Conservation (phyloP, 1,284 basidiomycete genomes). For the Moniliella sp. region DNA sequence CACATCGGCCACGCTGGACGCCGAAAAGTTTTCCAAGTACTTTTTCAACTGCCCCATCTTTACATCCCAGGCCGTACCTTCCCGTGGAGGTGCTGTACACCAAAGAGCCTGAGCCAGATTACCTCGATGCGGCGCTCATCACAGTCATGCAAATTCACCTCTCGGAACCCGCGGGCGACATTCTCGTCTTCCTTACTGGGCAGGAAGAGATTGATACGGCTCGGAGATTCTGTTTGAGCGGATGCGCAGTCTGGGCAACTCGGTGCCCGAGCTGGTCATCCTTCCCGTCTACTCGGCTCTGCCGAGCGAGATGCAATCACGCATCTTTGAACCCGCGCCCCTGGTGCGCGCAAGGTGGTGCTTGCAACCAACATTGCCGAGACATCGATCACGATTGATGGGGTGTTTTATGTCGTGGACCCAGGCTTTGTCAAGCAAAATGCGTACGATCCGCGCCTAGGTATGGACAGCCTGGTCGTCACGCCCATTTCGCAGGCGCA, state of each 20-base stretch:
- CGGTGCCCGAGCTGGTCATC: conserved; percentile 87
- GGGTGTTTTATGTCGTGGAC: conserved; percentile 93
- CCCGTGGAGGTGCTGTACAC: conserved; percentile 93
- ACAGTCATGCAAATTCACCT: conserved; percentile 98
- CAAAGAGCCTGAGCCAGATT: conserved; percentile 94
- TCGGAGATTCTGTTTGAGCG: conserved; percentile 92
- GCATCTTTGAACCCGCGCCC: conserved; percentile 95
- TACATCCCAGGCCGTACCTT: conserved; percentile 94
- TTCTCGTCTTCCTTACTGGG: conserved; percentile 88
- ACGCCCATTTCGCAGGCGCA: conserved; percentile 97
- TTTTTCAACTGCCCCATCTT: conserved; percentile 95
- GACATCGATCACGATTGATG: conserved; percentile 90
- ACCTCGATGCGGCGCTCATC: conserved; percentile 88
- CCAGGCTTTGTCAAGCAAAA: conserved; percentile 98
- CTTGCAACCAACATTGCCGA: conserved; percentile 98
- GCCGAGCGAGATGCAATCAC: conserved; percentile 86
- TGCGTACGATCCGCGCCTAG: conserved; percentile 82
- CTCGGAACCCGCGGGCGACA: conserved; percentile 84
- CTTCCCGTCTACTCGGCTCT: conserved; percentile 91
- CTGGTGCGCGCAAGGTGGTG: conserved; percentile 85
- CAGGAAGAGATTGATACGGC: conserved; percentile 96
- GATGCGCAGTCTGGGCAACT: conserved; percentile 87
- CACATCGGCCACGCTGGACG: conserved; percentile 93
- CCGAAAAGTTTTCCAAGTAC: conserved; percentile 95
- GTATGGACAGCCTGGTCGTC: conserved; percentile 95